Evolutionary conservation across 1,284 basidiomycete genomes (phyloP), one percentile per base, ranked within the genome.

Genomic region (Sporisorium exsertum): DNA sequence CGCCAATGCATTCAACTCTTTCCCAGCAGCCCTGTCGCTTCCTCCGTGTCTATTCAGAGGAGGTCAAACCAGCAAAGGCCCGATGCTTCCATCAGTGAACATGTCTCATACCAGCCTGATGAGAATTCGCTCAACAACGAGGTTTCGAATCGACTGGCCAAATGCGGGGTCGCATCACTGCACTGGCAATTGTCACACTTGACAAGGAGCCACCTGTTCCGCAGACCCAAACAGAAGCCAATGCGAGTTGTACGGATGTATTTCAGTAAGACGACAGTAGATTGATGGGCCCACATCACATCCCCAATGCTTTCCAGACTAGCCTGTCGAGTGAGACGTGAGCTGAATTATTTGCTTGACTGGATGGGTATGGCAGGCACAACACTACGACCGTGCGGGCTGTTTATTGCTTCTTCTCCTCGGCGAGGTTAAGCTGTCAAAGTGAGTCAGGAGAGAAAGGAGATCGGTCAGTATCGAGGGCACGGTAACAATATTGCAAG

Each of bases 351-450:
- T 9, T 40, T 5, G 37, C 12, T 18, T 18, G 37, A 3, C 20
- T 33, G 13, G 9, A 37, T 56, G 16, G 54, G 24, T 45, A 15
- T 40, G 55, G 40, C 24, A 46, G 13, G 26, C n/a, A 5, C 42
- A 35, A 16, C 37, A n/a, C 20, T n/a, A 16, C 37, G 16, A 52
- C 35, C 53, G 27, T 42, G 32, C 57, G 61, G 60, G 50, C 49
- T 72, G 58, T 33, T 68, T 67, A 68, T 72, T 81, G 64, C 77
- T 81, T 78, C 64, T 80, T 62, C 47, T 71, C 68, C 61, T 66
- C 60, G 24, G 75, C 72, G 51, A 81, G 66, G 72, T 79, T 78
- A 16, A 73, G 58, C 79, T 81, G 70, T 29, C 16, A 24, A 24
- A 22, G 12, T 13, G 12, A 63, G n/a, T 16, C 5, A 37, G 18